Conservation (phyloP, 2,329 filamentous ascomycete species). For the Truncatella angustata region DNA sequence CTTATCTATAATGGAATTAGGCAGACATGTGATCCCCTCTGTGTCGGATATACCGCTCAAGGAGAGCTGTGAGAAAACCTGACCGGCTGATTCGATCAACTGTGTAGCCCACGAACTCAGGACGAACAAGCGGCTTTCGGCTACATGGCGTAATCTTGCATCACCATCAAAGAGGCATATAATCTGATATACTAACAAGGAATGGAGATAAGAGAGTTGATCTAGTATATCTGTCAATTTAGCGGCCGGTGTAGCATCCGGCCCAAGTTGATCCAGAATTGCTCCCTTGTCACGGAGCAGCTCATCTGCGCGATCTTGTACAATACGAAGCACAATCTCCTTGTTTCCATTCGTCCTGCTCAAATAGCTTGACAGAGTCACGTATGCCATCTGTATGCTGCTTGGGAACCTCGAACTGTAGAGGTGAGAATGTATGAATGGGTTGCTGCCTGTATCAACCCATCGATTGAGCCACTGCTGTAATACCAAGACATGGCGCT, state of each 20-base stretch:
- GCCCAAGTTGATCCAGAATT: background rate
- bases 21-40: no score
- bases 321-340: constrained; percentile 15
- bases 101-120: constrained; percentile 21
- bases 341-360: constrained; percentile 15
- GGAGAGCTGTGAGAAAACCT: background rate
- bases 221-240: background rate
- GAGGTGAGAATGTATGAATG: constrained; percentile 29
- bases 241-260: background rate
- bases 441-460: constrained; percentile 24
- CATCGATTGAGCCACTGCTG: constrained; percentile 25
- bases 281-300: constrained; percentile 9
- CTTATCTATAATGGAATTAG: no score
- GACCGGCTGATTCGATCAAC: background rate
- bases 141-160: constrained; percentile 18
- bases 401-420: constrained; percentile 25
- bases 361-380: constrained; percentile 19
- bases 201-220: constrained; percentile 19
- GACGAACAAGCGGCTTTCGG: constrained; percentile 21
- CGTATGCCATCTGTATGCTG: constrained; percentile 29
- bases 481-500: constrained; percentile 12
- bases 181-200: constrained; percentile 24
- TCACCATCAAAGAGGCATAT: constrained; percentile 27
- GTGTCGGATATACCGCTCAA: no score
- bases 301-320: constrained; percentile 14